Evolutionary conservation across 2,329 filamentous ascomycete species (phyloP), one percentile per base, ranked within the genome.

Genomic region (Mycosphaerella sp.): DNA sequence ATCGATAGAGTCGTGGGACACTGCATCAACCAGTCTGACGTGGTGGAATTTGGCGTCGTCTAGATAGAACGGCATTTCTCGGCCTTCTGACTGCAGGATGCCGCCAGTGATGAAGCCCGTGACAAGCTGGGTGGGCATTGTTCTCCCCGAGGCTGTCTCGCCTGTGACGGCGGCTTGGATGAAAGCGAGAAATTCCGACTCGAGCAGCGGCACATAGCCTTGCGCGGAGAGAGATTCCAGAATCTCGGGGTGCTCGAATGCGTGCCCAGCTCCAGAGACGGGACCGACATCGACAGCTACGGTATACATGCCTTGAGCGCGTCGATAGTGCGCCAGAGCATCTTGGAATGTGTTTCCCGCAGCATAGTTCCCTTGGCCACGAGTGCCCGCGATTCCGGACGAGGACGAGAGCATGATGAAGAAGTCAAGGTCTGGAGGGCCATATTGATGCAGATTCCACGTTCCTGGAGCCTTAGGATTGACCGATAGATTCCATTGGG

Each of bases 381-480:
- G 21, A 18, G 50, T 53, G 2, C 62, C 62, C 7, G 53, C 39
- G 8, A 61, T 49, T 4, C 59, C 60, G 0, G 55, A 36, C 5
- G 59, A 34, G 4, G 59, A 62, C 10, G 54, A 57, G 21, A 62
- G 37, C 28, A 59, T 41, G 46, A 65, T 45, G 55, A 68, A 68
- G 48, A 66, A 66, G n/a, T 39, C 36, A 6, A 60, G 36, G 10
- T 57, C 54, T 2, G 41, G 27, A 4, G 53, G 52, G 1, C 67
- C 44, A 3, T 54, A 28, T 5, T 53, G 44, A 21, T 60, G 56
- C 1, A 62, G 42, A 42, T 68, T 66, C 52, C 56, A 62, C 5
- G 62, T 59, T 2, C 64, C 65, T 13, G 56, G 32, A 1, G 66
- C 59, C 44, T 68, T 69, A 10, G 64, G 57, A 0, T 34, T 28